Evolutionary conservation across 1,284 basidiomycete species (phyloP), one percentile per base, ranked within the genome.

Genomic region (Macrocystidia cucumis): DNA sequence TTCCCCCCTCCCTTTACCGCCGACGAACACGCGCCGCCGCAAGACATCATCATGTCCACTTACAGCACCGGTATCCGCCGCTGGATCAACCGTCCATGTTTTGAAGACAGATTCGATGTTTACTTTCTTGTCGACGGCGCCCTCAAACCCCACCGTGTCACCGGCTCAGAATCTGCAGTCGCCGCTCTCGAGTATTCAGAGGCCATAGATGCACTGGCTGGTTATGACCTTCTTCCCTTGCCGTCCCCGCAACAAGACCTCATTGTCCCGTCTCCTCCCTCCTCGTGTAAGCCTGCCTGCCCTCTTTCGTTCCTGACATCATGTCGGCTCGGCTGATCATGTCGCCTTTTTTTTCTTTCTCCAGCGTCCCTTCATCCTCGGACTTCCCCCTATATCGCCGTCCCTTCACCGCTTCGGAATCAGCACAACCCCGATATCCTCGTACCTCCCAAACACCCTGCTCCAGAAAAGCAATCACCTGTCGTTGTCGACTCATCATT

Each of bases 151-250:
- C 58, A 56, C 18, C 61, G 55, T 18, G 62, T 84, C 27, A 47
- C 65, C 40, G 62, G 75, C 48, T 52, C 66, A 39, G 39, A 63
- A 4, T 57, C 72, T 14, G 82, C 77, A n/a, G 78, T 88, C 27
- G 77, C 80, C 34, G 77, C 76, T 27, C 63, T 88, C 30, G 84
- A 87, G 46, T 80, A 74, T 45, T 81, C 83, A 8, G 70, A 75
- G 39, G 55, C 63, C 13, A 50, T 85, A 17, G 81, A 87, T 46
- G 57, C 68, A 14, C 60, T 85, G 55, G 74, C 57, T 34, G 49
- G 57, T 36, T 51, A 51, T 22, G 56, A 62, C 37, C 52, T 51
- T 34, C 48, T 49, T 30, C 45, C 32, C 14, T 21, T 33, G 23
- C 34, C 32, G 23, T 21, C 34, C 23, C 38, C 25, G n/a, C 40